Conservation (phyloP, 352 stramenopile genomes). For the Pythium volutum region DNA sequence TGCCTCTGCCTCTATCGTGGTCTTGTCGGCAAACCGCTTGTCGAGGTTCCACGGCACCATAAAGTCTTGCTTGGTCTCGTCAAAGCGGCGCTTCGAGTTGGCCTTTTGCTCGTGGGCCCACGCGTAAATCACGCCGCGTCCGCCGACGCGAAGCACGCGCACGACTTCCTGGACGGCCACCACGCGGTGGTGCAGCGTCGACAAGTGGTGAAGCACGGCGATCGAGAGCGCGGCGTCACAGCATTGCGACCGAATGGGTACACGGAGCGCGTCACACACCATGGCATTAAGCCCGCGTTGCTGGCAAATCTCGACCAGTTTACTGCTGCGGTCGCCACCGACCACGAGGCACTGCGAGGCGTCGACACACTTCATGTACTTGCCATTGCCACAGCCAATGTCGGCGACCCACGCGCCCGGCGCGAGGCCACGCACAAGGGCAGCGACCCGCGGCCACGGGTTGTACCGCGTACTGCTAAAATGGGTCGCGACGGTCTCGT, state of each 20-base stretch:
- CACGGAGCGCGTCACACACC: constrained; percentile 66
- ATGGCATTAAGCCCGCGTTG: constrained; percentile 61
- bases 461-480: constrained; percentile 88
- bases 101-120: constrained; percentile 84
- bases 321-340: constrained; percentile 38
- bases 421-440: constrained; percentile 59
- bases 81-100: constrained; percentile 75
- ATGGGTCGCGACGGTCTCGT: constrained; percentile 78
- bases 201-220: constrained; percentile 83
- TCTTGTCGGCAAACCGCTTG: constrained; percentile 39
- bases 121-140: constrained; percentile 77
- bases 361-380: constrained; percentile 82
- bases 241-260: constrained; percentile 67
- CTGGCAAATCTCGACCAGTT: constrained; percentile 64
- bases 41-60: constrained; percentile 89
- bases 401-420: constrained; percentile 68
- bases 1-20: constrained; percentile 10
- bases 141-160: constrained; percentile 66
- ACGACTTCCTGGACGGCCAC: constrained; percentile 75
- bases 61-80: constrained; percentile 68
- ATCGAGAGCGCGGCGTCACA: constrained; percentile 84
- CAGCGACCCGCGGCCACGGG: constrained; percentile 69
- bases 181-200: constrained; percentile 62
- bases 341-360: constrained; percentile 46
- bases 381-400: constrained; percentile 85